These are phyloP conservation scores for Vachellia pachyceras DNA, from an alignment of 306 rosid genomes.

Conservation along the genomic window DNA sequence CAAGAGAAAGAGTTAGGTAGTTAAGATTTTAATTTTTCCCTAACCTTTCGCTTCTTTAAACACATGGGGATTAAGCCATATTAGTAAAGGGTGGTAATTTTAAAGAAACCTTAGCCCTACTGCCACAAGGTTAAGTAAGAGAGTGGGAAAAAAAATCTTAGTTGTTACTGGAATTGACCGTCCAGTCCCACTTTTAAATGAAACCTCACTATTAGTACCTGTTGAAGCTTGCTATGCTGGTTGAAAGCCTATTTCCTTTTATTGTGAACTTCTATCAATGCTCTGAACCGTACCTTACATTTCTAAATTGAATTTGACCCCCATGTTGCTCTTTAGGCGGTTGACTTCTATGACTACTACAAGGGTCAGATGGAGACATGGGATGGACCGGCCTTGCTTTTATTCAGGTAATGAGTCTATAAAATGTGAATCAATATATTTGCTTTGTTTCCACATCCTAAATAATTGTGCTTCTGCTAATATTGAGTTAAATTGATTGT, in stretches of 20 bases:
- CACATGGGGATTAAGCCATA: not conserved
- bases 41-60: too few relatives aligned
- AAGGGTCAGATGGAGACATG: conserved; percentile 99
- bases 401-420: conserved; percentile 75
- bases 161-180: not conserved
- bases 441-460: conserved; percentile 20
- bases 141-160: not conserved
- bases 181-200: conserved; percentile 1
- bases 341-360: conserved; percentile 96
- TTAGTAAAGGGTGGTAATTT: not conserved
- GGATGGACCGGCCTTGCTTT: conserved; percentile 99
- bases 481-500: conserved; percentile 9
- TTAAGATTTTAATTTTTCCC: not conserved
- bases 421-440: conserved; percentile 21
- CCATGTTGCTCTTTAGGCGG: conserved; percentile 56
- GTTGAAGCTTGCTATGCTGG: conserved; percentile 25
- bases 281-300: conserved; percentile 26
- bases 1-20: not conserved
- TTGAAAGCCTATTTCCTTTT: conserved; percentile 24
- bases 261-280: conserved; percentile 23
- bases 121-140: conserved; percentile 16
- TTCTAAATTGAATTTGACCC: conserved; percentile 18
- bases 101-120: conserved; percentile 19
- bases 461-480: conserved; percentile 12
- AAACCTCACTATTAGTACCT: conserved; percentile 19